Base-by-base conservation (phyloP, 331 rosid species). In the Phaseolus coccineus region DNA sequence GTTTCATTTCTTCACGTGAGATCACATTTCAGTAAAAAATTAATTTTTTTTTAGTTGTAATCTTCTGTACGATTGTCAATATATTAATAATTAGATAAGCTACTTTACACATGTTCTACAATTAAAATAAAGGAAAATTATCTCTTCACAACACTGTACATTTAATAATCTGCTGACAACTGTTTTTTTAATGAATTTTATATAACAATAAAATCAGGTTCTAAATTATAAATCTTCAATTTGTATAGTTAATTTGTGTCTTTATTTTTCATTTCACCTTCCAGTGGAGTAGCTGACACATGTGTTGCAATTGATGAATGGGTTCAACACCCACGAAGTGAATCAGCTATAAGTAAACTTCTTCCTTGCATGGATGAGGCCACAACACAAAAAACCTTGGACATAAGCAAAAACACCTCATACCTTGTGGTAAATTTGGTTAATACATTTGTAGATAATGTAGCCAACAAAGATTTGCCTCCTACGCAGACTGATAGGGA, bases 301-400 rank as follows among this genome's bases (percentile, higher is more conserved):
- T 73, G 87, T 14, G 78, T 68, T 39, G 77, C 87, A 28, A 83
- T 83, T 63, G 78, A 79, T 9, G 84, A 83, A 16, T 83, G 87
- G 87, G 69, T 83, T 61, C 9, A 79, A 35, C 52, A 79, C 25
- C 87, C 87, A 16, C 27, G 24, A 4, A 53, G 46, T 3, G 48
- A 35, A 14, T 37, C 87, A 69, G 73, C 77, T 22, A 64, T 83
- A 40, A 74, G 74, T 58, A 57, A 74, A 11, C 27, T 83, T 39
- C 67, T 83, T 46, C 84, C 87, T 11, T 83, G 87, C 46, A 46
- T 83, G 81, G 81, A 74, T 56, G 39, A 51, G n/a, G 33, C 15
- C 8, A 14, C 84, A 31, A 46, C 87, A 1, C 52, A 74, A 62
- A 33, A 3, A 52, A 39, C 48, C 5, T 57, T 59, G 12, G 42